These are phyloP conservation scores for Chlorophyllum brunneum DNA, from an alignment of 768 basidiomycete genomes.

Conservation along the genomic window DNA sequence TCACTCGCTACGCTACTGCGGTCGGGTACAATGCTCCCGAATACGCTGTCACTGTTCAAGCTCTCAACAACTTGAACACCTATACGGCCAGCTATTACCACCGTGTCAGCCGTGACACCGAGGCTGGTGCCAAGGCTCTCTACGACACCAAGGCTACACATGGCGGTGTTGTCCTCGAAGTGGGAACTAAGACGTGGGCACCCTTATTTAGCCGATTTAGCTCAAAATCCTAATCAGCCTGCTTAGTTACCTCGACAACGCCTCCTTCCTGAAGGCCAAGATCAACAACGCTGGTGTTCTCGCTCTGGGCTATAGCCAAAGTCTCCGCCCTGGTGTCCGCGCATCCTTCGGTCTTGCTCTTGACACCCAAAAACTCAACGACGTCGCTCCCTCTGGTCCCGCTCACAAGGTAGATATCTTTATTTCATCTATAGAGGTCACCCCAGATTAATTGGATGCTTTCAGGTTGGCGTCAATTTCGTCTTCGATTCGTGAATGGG, in stretches of 20 bases:
- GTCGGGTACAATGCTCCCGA: constrained; percentile 95
- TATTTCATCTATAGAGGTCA: background rate
- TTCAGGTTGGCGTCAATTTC: constrained; percentile 67
- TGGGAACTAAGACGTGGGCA: constrained; percentile 90
- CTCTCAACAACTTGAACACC: constrained; percentile 89
- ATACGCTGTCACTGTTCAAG: constrained; percentile 92
- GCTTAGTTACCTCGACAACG: constrained; percentile 72
- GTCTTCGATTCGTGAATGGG: constrained; percentile 65
- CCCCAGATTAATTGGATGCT: background rate
- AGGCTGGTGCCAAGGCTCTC: constrained; percentile 94
- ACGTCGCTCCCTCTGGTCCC: constrained; percentile 55
- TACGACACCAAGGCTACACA: constrained; percentile 92
- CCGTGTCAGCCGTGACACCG: constrained; percentile 85
- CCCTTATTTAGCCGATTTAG: constrained; percentile 2
- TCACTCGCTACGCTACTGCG: constrained; percentile 90
- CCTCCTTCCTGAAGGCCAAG: constrained; percentile 96
- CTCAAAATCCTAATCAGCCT: background rate
- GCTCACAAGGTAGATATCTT: constrained; percentile 64
- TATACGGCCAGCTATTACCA: constrained; percentile 99
- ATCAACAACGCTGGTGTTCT: constrained; percentile 96
- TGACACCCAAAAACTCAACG: constrained; percentile 90
- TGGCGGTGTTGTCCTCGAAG: constrained; percentile 85
- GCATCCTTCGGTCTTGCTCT: constrained; percentile 92
- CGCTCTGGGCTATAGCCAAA: constrained; percentile 88
- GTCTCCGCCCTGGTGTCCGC: constrained; percentile 90